Percentiles rank a stretch among this genome's conserved stretches.
Conservation (phyloP, 371 early-diverging fungal genomes). For the Mucor saturninus region DNA sequence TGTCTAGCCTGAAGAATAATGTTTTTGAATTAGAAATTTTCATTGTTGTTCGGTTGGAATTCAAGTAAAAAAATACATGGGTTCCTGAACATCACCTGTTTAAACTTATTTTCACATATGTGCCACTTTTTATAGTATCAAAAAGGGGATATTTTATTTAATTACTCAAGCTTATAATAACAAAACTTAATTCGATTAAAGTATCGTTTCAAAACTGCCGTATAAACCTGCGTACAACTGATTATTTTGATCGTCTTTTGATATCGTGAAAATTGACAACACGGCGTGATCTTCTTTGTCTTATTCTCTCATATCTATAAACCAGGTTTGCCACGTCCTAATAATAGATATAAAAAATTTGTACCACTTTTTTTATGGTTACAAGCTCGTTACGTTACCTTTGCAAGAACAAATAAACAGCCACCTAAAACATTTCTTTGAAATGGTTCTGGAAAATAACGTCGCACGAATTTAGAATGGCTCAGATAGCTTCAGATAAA, state of each 20-base stretch:
- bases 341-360: not conserved
- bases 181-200: too few relatives aligned
- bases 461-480: constrained; percentile 41
- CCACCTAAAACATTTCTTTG: constrained; percentile 60
- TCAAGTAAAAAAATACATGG: too few relatives aligned
- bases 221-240: too few relatives aligned
- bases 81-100: too few relatives aligned
- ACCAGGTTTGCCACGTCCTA: constrained; percentile 33
- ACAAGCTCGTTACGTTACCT: constrained; percentile 26
- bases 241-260: constrained; percentile 14
- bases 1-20: too few relatives aligned
- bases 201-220: too few relatives aligned
- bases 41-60: too few relatives aligned
- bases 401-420: constrained; percentile 54
- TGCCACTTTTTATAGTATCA: too few relatives aligned
- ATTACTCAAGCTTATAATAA: too few relatives aligned
- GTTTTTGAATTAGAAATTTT: too few relatives aligned
- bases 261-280: constrained; percentile 20
- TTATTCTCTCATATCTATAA: constrained; percentile 31
- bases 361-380: not conserved
- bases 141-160: too few relatives aligned
- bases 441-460: constrained; percentile 53
- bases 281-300: constrained; percentile 14
- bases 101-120: too few relatives aligned
- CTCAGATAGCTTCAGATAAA: constrained; percentile 38